Conservation (phyloP, 2,329 filamentous ascomycete species). For the Podosphaera aphanis region DNA sequence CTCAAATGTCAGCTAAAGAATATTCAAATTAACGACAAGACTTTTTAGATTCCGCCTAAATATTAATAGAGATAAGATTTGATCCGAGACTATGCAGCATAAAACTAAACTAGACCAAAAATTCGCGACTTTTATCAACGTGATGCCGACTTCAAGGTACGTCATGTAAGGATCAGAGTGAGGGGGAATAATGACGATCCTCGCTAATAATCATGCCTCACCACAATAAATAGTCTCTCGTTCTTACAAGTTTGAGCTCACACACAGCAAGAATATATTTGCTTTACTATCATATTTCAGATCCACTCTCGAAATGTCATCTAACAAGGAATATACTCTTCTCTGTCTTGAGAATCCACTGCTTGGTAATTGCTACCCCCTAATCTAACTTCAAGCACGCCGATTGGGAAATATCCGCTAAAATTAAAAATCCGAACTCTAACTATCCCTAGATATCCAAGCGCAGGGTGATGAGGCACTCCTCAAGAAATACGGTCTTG, state of each 20-base stretch:
- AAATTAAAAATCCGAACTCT: neutral
- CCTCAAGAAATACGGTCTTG: constrained; percentile 78
- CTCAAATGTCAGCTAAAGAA: too few species aligned
- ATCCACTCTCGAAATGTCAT: neutral
- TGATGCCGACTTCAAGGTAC: too few species aligned
- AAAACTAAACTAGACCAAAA: too few species aligned
- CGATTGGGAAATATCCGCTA: neutral
- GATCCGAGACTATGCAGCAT: too few species aligned
- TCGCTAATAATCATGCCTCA: neutral
- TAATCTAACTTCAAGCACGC: neutral
- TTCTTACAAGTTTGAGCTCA: neutral
- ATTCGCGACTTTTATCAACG: too few species aligned
- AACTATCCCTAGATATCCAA: constrained; percentile 51
- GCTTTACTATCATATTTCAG: too few species aligned
- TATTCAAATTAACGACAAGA: too few species aligned
- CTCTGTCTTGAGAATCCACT: constrained; percentile 94
- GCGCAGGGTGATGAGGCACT: constrained; percentile 60
- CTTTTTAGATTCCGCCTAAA: too few species aligned
- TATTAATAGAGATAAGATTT: too few species aligned
- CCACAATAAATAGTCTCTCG: neutral
- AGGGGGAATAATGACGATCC: neutral
- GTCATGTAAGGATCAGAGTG: neutral
- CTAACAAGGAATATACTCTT: constrained; percentile 55
- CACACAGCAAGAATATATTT: too few species aligned
- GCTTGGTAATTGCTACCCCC: constrained; percentile 34